Evolutionary conservation across 129 eudicot species (phyloP), one percentile per base, ranked within the genome.

Genomic region (Lactuca sativa): DNA sequence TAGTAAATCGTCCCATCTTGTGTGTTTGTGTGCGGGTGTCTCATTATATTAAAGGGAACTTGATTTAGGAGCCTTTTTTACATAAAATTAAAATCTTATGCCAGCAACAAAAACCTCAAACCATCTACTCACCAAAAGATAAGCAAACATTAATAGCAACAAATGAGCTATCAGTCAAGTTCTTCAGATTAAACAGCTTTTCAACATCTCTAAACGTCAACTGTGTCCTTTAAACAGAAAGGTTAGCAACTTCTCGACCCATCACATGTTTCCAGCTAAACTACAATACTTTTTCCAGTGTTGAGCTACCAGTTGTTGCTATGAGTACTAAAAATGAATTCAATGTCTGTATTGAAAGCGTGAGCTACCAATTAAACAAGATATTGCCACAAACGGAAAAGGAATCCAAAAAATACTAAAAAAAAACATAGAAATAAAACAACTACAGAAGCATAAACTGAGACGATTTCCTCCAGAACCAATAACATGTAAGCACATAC

Each of bases 401-500:
- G 32, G 52, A 47, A 11, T 9, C 12, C 2, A 53, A 30, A 9
- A 12, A 5, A 60, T 34, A 60, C 41, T 25, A 15, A 38, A 49
- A 38, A 49, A 21, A 47, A 47, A 43, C 16, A 8, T 15, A 7
- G n/a, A 41, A 38, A 6, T 15, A 52, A 3, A 61, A 9, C 0
- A 9, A 31, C 3, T 11, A 71, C 32, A 43, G 9, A 14, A 13
- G 64, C 64, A 55, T 43, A 58, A 44, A 5, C n/a, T 56, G 10
- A 43, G 16, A 16, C 52, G 34, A 56, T 25, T 63, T 69, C 25
- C 14, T 55, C 41, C 3, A 59, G 59, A 47, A 13, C 49, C 7
- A 71, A 61, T 53, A 54, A 34, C 11, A 66, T 31, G 13, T 10
- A 66, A 36, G 25, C 8, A 33, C 79, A 57, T 66, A 75, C 80